Conservation (phyloP, 169 alveolate species). For the Cryptosporidium viatorum region DNA sequence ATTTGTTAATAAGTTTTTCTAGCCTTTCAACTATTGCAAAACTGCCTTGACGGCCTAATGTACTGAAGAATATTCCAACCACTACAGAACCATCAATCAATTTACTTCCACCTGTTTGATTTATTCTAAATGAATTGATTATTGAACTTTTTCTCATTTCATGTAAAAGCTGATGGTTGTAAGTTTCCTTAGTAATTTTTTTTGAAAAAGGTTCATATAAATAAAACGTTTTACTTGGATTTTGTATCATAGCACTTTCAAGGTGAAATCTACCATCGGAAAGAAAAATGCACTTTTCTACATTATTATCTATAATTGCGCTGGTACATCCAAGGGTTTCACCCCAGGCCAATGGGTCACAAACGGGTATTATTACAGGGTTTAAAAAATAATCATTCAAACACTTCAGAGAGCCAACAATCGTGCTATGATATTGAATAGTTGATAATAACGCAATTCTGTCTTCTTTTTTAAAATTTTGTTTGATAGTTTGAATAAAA, state of each 20-base stretch:
- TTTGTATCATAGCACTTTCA: slow-evolving; percentile 98
- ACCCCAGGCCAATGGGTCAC: slow-evolving; percentile 96
- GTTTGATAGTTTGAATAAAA: slow-evolving; percentile 86
- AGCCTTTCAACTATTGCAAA: slow-evolving; percentile 87
- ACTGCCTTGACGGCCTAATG: slow-evolving; percentile 89
- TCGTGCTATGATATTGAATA: slow-evolving; percentile 87
- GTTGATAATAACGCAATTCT: slow-evolving; percentile 90
- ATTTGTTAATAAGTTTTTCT: slow-evolving; percentile 80
- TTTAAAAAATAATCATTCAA: slow-evolving; percentile 72
- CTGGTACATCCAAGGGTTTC: slow-evolving; percentile 89
- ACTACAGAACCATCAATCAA: slow-evolving; percentile 37
- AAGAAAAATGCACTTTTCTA: slow-evolving; percentile 87
- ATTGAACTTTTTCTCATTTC: slow-evolving; percentile 88
- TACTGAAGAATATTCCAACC: slow-evolving; percentile 84
- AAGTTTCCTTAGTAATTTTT: slow-evolving; percentile 89
- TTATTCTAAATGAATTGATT: slow-evolving; percentile 73
- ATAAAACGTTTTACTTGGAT: slow-evolving; percentile 91
- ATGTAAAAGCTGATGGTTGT: slow-evolving; percentile 88
- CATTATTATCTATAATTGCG: slow-evolving; percentile 78
- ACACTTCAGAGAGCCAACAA: slow-evolving; percentile 73
- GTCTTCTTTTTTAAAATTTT: slow-evolving; percentile 80
- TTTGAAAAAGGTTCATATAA: slow-evolving; percentile 95
- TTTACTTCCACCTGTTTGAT: neutral
- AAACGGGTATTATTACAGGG: slow-evolving; percentile 89
- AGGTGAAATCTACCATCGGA: slow-evolving; percentile 99